These are phyloP conservation scores for Candida chilensis DNA, from an alignment of 805 yeast genomes.

Conservation along the genomic window DNA sequence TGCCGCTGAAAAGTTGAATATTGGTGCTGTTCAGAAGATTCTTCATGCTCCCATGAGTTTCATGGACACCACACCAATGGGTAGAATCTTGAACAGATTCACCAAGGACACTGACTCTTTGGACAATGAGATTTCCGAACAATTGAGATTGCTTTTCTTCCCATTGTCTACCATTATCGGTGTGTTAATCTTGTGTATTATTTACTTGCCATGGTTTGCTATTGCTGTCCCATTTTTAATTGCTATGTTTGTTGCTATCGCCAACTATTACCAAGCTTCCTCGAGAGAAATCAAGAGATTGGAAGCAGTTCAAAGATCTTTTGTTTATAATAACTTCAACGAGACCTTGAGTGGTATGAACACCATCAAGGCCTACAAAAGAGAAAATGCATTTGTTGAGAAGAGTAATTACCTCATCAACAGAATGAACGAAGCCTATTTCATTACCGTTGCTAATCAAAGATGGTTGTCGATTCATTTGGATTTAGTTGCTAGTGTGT, in stretches of 20 bases:
- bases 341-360: constrained; percentile 39
- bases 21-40: constrained; percentile 47
- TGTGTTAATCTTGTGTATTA: constrained; percentile 45
- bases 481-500: constrained; percentile 28
- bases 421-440: constrained; percentile 36
- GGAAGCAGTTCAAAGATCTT: constrained; percentile 37
- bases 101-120: constrained; percentile 82
- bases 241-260: constrained; percentile 21
- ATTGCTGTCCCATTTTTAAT: constrained; percentile 44
- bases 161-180: constrained; percentile 52
- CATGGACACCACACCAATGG: constrained; percentile 82
- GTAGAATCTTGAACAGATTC: constrained; percentile 76
- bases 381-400: constrained; percentile 19
- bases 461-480: constrained; percentile 39
- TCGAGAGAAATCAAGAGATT: constrained; percentile 38
- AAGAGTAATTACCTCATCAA: constrained; percentile 26
- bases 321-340: constrained; percentile 38
- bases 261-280: constrained; percentile 38
- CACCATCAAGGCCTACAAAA: constrained; percentile 34
- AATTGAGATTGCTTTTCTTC: constrained; percentile 50
- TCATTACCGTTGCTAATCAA: constrained; percentile 31
- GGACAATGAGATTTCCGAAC: constrained; percentile 73
- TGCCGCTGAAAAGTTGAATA: constrained; percentile 52
- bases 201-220: constrained; percentile 46
- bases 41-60: constrained; percentile 76